A percentile compares a stretch with the other conserved stretches of the same genome.
Conservation (phyloP, 2,329 filamentous ascomycete genomes). For the Fusarium sp. region DNA sequence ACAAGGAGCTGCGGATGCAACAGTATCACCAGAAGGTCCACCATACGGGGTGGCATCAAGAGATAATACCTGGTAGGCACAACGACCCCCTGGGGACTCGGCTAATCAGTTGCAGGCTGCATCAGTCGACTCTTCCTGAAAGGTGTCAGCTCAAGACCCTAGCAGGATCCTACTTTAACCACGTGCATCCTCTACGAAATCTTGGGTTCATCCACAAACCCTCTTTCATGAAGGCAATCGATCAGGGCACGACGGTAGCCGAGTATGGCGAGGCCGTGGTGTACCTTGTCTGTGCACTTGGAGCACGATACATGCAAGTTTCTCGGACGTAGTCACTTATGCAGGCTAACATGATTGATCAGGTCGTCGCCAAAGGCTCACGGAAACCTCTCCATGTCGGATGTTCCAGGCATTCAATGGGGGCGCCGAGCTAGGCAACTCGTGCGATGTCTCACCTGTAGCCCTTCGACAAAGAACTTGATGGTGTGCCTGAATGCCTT, state of each 20-base stretch:
- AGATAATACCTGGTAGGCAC: not conserved
- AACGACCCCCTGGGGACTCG: not conserved
- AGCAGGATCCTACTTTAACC: not conserved
- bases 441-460: not conserved
- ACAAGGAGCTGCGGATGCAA: not conserved
- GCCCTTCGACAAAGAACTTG: not conserved
- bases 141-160: not conserved
- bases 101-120: not conserved
- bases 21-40: not conserved
- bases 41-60: not conserved
- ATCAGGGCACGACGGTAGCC: not conserved
- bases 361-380: not conserved
- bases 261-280: not conserved
- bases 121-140: not conserved
- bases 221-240: not conserved
- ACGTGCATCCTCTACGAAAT: slow-evolving; percentile 1
- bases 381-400: not conserved
- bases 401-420: not conserved
- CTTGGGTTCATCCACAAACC: slow-evolving; percentile 7
- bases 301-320: not conserved
- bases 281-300: not conserved
- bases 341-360: not conserved
- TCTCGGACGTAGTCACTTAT: not conserved
- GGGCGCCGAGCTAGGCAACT: not conserved
- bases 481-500: not conserved